Percentiles rank a stretch among this genome's conserved stretches.
These are phyloP conservation scores for Cladophialophora bantiana DNA, from an alignment of 2,329 filamentous ascomycete genomes.

Conservation along the genomic window DNA sequence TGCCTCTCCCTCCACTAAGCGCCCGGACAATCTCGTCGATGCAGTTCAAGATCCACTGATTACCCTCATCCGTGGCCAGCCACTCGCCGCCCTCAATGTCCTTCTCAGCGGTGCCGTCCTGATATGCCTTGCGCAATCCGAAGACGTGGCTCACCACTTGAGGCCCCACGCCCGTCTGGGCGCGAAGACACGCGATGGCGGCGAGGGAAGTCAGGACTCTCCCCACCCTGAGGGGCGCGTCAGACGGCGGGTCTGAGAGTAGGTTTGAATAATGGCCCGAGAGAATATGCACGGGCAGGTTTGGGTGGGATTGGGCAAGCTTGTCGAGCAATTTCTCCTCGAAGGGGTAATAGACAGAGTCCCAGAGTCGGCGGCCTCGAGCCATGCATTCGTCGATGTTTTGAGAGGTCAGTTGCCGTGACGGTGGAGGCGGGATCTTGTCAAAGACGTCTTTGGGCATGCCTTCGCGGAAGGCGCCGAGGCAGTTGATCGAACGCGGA, in stretches of 20 bases:
- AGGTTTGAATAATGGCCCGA: constrained; percentile 75
- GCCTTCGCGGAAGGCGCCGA: constrained; percentile 71
- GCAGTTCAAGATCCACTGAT: constrained; percentile 66
- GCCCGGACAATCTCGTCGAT: constrained; percentile 66
- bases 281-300: constrained; percentile 81
- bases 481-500: constrained; percentile 81
- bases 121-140: constrained; percentile 76
- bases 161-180: constrained; percentile 82
- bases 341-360: constrained; percentile 77
- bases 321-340: constrained; percentile 73
- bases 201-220: constrained; percentile 75
- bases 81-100: constrained; percentile 63
- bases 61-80: constrained; percentile 71
- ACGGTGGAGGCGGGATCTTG: constrained; percentile 63
- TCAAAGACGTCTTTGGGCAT: constrained; percentile 65
- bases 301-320: constrained; percentile 77
- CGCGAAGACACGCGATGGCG: constrained; percentile 75
- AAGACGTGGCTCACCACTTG: constrained; percentile 84
- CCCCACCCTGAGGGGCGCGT: constrained; percentile 64
- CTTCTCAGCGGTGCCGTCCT: constrained; percentile 66
- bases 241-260: constrained; percentile 69
- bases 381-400: constrained; percentile 63
- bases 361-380: constrained; percentile 73
- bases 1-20: constrained; percentile 57
- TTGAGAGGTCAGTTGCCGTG: constrained; percentile 59